A percentile compares a stretch with the other conserved stretches of the same genome.
These are phyloP conservation scores for Penicillium freii DNA, from an alignment of 2,329 filamentous ascomycete species.

Conservation along the genomic window DNA sequence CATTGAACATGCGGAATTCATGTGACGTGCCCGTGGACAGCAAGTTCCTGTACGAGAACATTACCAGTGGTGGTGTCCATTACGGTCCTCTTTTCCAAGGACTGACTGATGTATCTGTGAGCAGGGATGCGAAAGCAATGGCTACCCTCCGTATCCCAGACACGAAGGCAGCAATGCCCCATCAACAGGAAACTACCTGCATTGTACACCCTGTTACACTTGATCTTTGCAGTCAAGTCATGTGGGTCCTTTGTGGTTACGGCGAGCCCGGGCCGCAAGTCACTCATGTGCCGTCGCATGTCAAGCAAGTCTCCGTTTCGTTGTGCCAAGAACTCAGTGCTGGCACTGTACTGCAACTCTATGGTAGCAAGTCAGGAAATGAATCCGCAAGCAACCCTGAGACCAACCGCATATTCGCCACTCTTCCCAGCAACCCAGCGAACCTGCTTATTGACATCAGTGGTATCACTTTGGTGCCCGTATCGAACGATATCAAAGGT, in stretches of 20 bases:
- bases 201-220: slow-evolving; percentile 21
- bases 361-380: slow-evolving; percentile 5
- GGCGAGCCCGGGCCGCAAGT: slow-evolving; percentile 12
- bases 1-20: slow-evolving; percentile 5
- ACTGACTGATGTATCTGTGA: slow-evolving; percentile 12
- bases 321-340: slow-evolving; percentile 6
- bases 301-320: slow-evolving; percentile 15
- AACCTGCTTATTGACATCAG: slow-evolving; percentile 16
- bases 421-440: slow-evolving; percentile 6
- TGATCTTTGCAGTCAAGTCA: slow-evolving; percentile 18
- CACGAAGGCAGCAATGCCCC: slow-evolving; percentile 18
- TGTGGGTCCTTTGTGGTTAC: slow-evolving; percentile 20
- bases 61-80: slow-evolving; percentile 14
- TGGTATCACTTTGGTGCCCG: slow-evolving; percentile 16
- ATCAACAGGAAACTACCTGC: slow-evolving; percentile 11
- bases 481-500: slow-evolving; percentile 18
- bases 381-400: slow-evolving; percentile 12
- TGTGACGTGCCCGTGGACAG: slow-evolving; percentile 12
- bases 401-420: slow-evolving; percentile 18
- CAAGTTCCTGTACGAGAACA: slow-evolving; percentile 15
- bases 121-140: slow-evolving; percentile 4
- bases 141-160: slow-evolving; percentile 17
- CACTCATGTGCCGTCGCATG: slow-evolving; percentile 19
- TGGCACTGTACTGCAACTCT: slow-evolving; percentile 15
- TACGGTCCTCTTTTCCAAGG: slow-evolving; percentile 20